These are phyloP conservation scores for Arthroderma sp. DNA, from an alignment of 2,329 filamentous ascomycete genomes.

Conservation along the genomic window DNA sequence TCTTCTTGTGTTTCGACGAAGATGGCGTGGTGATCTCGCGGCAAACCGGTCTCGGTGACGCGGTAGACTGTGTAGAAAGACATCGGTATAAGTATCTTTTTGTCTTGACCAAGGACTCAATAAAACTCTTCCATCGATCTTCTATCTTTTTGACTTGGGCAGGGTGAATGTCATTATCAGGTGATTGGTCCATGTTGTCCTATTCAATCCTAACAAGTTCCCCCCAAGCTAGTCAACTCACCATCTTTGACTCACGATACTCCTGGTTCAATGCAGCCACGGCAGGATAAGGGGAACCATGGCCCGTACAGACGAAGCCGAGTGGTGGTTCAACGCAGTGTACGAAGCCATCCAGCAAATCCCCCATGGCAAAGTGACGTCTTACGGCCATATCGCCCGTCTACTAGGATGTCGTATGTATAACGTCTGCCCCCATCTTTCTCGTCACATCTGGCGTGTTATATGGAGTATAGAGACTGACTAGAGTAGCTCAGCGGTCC, in stretches of 20 bases:
- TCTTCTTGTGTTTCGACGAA: slow-evolving; percentile 20
- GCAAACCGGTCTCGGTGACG: slow-evolving; percentile 14
- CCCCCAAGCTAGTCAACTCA: no score
- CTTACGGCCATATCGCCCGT: slow-evolving; percentile 62
- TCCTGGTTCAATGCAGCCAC: neutral
- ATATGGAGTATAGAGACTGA: neutral
- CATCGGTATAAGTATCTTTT: no score
- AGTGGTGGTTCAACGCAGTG: slow-evolving; percentile 49
- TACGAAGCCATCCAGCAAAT: slow-evolving; percentile 79
- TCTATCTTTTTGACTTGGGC: no score
- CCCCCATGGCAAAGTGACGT: slow-evolving; percentile 70
- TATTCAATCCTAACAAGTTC: no score
- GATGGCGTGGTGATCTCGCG: slow-evolving; percentile 22
- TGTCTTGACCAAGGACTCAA: no score
- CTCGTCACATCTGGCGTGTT: neutral
- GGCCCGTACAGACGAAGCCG: slow-evolving; percentile 38
- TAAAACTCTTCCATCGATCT: no score
- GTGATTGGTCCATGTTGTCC: no score
- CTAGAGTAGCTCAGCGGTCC: slow-evolving; percentile 49
- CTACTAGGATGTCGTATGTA: slow-evolving; percentile 50
- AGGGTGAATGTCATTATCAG: no score
- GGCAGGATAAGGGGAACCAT: slow-evolving; percentile 18
- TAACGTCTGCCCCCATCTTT: no score
- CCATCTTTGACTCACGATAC: neutral
- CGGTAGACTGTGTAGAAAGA: slow-evolving; percentile 15